Evolutionary conservation across 2,329 filamentous ascomycete species (phyloP), one percentile per base, ranked within the genome.

Genomic region (Furcasterigmium sp.): DNA sequence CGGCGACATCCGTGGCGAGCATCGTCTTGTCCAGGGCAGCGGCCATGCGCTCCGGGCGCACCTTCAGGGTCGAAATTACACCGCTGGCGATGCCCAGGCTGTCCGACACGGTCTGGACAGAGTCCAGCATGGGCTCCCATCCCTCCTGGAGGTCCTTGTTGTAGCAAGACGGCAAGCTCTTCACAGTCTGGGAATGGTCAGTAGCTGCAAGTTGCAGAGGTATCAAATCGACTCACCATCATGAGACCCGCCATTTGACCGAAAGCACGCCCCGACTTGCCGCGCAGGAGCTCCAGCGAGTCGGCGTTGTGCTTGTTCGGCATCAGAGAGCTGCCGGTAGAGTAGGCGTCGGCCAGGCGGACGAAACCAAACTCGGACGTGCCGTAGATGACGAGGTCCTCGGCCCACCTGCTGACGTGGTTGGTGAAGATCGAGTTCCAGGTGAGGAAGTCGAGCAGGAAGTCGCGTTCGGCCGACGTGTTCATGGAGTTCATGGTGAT

Each of bases 251-350:
- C 78, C 80, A 91, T 86, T 51, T 89, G 84, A 20, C 88, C 89
- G 57, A 94, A 91, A 4, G 82, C 76, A 52, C 85, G 75, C 2
- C 87, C 87, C 39, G 73, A 73, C 70, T 91, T 93, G 39, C 87
- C 87, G 11, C 87, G 77, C 38, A 91, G 73, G 11, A 91, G 52
- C 51, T 72, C 72, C 8, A 93, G 71, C n/a, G 76, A 82, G 64
- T 93, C 87, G 1, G 77, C 73, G 64, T 91, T 91, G 72, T 89
- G 88, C 77, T 91, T 93, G 61, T 93, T 82, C 3, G 86, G 85
- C 85, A 91, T 90, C 43, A 90, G 68, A 0, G 77, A 84, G 50
- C 78, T 85, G 5, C 87, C 87, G 0, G 87, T 91, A 0, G 78
- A 82, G 63, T 91, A 93, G 1, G 85, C 85, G 58, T 94, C 88